Conservation (phyloP, 306 rosid species). For the Lathyrus tuberosus region DNA sequence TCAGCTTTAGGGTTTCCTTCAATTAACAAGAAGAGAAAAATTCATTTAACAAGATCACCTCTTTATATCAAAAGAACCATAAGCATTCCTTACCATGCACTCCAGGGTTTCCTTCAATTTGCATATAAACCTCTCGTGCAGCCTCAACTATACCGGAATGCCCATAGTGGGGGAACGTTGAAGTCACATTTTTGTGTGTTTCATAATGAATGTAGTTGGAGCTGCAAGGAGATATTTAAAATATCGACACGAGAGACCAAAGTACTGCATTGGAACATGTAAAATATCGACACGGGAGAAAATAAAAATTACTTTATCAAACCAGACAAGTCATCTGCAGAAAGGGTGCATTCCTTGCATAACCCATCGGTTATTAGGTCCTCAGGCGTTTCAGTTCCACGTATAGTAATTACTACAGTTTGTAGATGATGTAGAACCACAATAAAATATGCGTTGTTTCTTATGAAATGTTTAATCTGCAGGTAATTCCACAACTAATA, state of each 20-base stretch:
- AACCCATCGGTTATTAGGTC: constrained; percentile 89
- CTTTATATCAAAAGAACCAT: too few relatives aligned
- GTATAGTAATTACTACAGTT: constrained; percentile 73
- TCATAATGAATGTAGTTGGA: constrained; percentile 49
- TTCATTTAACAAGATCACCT: too few relatives aligned
- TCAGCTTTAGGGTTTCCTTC: too few relatives aligned
- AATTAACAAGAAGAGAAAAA: too few relatives aligned
- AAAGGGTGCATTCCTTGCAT: constrained; percentile 75
- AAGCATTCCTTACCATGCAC: too few relatives aligned
- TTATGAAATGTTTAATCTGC: too few relatives aligned
- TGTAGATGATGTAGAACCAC: constrained; percentile 78
- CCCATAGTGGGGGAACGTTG: constrained; percentile 79
- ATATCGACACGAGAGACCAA: constrained; percentile 28
- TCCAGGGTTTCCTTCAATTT: too few relatives aligned
- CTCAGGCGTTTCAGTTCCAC: constrained; percentile 98
- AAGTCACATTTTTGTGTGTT: constrained; percentile 51
- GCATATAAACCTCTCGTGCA: too few relatives aligned
- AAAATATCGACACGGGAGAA: constrained; percentile 24
- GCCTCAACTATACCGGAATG: too few relatives aligned
- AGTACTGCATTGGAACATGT: constrained; percentile 11
- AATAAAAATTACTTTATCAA: constrained; percentile 65
- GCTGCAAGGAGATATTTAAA: constrained; percentile 52
- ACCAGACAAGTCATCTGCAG: constrained; percentile 79
- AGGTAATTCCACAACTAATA: too few relatives aligned
- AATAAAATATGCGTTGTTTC: constrained; percentile 89